Conservation (phyloP, 1,284 basidiomycete genomes). For the Sporisorium sorghi region DNA sequence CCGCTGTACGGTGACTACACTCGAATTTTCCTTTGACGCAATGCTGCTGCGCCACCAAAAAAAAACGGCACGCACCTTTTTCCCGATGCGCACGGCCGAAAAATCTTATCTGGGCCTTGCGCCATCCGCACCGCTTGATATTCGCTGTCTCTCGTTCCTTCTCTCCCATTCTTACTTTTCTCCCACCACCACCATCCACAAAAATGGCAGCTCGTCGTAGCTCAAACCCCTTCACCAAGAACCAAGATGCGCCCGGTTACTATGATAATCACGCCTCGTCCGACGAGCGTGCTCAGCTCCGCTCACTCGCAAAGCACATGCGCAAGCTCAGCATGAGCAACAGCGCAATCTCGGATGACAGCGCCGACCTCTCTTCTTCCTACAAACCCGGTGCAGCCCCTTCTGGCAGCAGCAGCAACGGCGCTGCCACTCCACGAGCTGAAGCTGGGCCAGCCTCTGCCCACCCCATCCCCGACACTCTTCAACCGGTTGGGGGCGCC, state of each 20-base stretch:
- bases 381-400: constrained; percentile 9
- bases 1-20: constrained; percentile 25
- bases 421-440: constrained; percentile 34
- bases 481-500: constrained; percentile 26
- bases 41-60: constrained; percentile 2
- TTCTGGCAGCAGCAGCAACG: constrained; percentile 31
- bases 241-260: constrained; percentile 47
- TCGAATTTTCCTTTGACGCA: constrained; percentile 1
- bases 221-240: constrained; percentile 53
- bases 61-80: too few species aligned
- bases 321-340: constrained; percentile 51
- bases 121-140: neutral
- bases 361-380: constrained; percentile 20
- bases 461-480: constrained; percentile 11
- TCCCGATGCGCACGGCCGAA: constrained; percentile 7
- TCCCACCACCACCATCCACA: constrained; percentile 2
- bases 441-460: constrained; percentile 15
- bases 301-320: constrained; percentile 47
- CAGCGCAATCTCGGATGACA: constrained; percentile 36
- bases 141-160: neutral
- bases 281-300: constrained; percentile 39
- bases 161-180: neutral
- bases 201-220: constrained; percentile 33
- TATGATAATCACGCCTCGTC: constrained; percentile 25
- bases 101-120: constrained; percentile 1